A percentile compares a stretch with the other conserved stretches of the same genome.
Evolutionary conservation across 2,329 filamentous ascomycete genomes (phyloP).

Genomic region (Fusarium scirpi): DNA sequence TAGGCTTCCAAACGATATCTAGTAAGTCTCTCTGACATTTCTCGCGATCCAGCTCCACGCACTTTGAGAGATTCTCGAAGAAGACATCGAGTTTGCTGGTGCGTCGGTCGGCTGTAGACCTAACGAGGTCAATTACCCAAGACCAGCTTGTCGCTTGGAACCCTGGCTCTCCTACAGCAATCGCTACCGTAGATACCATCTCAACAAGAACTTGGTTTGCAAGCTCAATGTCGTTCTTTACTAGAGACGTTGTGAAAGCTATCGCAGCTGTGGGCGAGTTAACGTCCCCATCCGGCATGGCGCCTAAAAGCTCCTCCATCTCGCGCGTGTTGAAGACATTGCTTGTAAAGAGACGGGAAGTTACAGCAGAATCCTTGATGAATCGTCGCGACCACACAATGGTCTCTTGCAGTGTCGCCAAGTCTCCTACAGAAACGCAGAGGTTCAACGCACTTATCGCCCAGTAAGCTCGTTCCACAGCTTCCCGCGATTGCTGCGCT

Average conservation of each 20-base stretch:
- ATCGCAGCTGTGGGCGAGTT: slow-evolving; percentile 8
- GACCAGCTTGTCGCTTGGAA: slow-evolving; percentile 21
- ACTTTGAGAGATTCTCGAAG: slow-evolving; percentile 9
- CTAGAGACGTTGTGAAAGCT: slow-evolving; percentile 3
- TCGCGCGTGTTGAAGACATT: slow-evolving; percentile 31
- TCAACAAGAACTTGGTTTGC: slow-evolving; percentile 37
- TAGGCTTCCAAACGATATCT: slow-evolving; percentile 50
- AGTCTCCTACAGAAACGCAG: slow-evolving; percentile 43
- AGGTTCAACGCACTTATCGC: slow-evolving; percentile 45
- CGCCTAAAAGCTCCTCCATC: slow-evolving; percentile 31
- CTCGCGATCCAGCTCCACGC: neutral
- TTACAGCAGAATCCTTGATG: slow-evolving; percentile 43
- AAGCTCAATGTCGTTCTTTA: slow-evolving; percentile 6
- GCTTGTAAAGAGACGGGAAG: slow-evolving; percentile 31
- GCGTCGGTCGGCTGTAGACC: slow-evolving; percentile 14
- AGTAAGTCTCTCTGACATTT: slow-evolving; percentile 13
- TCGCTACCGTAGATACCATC: slow-evolving; percentile 13
- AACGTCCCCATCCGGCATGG: slow-evolving; percentile 15
- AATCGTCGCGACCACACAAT: slow-evolving; percentile 49
- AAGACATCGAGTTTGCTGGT: neutral
- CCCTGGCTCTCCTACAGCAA: slow-evolving; percentile 26
- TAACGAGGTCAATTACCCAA: slow-evolving; percentile 15
- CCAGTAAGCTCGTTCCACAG: slow-evolving; percentile 44
- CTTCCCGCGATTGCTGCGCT: slow-evolving; percentile 41
- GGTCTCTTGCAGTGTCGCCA: slow-evolving; percentile 40